phyloP scores from a whole-genome alignment of 768 basidiomycete genomes.

The Lactarius sp. region DNA sequence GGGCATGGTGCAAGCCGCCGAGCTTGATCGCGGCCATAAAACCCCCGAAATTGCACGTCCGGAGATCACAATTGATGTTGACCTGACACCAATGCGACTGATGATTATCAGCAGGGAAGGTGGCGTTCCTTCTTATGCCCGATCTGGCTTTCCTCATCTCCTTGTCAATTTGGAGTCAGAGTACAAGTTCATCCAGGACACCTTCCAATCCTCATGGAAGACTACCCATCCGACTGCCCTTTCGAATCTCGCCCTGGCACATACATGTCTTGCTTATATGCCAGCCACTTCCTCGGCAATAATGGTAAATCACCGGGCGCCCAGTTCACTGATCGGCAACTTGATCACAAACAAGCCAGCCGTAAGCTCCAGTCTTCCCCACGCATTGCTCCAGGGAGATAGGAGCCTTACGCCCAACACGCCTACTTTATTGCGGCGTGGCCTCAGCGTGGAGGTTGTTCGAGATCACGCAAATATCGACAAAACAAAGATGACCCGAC shows the following conservation, averaged over 20 bases:
- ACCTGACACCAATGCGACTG: slow-evolving; percentile 89
- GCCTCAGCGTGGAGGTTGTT: slow-evolving; percentile 80
- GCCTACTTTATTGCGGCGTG: slow-evolving; percentile 87
- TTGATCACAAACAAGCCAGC: slow-evolving; percentile 98
- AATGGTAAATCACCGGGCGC: slow-evolving; percentile 96
- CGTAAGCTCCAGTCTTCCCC: slow-evolving; percentile 90
- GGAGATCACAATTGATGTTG: slow-evolving; percentile 48
- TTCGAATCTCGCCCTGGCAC: slow-evolving; percentile 78
- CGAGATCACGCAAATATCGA: slow-evolving; percentile 69
- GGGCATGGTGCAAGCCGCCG: slow-evolving; percentile 66
- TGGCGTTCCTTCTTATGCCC: slow-evolving; percentile 95
- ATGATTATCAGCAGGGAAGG: slow-evolving; percentile 98
- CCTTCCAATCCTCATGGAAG: slow-evolving; percentile 75
- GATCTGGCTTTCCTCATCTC: slow-evolving; percentile 90
- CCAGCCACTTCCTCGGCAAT: slow-evolving; percentile 90
- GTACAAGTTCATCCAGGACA: slow-evolving; percentile 75
- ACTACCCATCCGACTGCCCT: slow-evolving; percentile 79
- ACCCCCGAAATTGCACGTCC: slow-evolving; percentile 34
- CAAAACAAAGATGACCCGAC: slow-evolving; percentile 61
- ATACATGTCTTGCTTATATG: slow-evolving; percentile 86
- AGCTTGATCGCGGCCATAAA: slow-evolving; percentile 39
- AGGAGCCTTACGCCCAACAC: slow-evolving; percentile 83
- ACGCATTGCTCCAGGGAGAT: slow-evolving; percentile 85
- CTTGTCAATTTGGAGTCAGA: slow-evolving; percentile 92
- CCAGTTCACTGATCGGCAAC: slow-evolving; percentile 92